Conservation (phyloP, 1,284 basidiomycete species). For the Athelia psychrophila region DNA sequence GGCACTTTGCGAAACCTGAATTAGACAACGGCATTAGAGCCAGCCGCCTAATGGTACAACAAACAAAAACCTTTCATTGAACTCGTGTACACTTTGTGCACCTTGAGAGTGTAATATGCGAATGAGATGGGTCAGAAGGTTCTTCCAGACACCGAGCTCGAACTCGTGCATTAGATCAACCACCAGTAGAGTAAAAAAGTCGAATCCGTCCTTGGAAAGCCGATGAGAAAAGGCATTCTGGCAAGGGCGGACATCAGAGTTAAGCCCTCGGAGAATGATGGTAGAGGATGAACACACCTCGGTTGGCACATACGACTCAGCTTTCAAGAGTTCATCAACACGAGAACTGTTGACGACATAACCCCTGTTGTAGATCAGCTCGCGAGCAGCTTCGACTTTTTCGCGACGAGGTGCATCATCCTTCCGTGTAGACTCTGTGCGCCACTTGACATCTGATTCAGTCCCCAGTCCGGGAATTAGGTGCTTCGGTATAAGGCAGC, state of each 20-base stretch:
- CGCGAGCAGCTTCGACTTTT: constrained; percentile 15
- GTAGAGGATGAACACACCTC: constrained; percentile 9
- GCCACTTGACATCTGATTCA: constrained; percentile 7
- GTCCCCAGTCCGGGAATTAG: constrained; percentile 16
- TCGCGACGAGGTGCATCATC: neutral
- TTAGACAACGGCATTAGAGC: constrained; percentile 5
- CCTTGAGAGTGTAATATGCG: constrained; percentile 16
- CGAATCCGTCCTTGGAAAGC: constrained; percentile 9
- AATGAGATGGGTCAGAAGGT: constrained; percentile 19
- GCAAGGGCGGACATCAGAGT: neutral
- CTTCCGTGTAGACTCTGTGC: neutral
- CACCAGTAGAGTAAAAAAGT: constrained; percentile 16
- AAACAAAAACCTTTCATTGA: constrained; percentile 17
- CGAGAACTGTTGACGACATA: constrained; percentile 15
- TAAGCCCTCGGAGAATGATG: neutral
- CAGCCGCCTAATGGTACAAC: neutral
- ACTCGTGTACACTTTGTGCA: constrained; percentile 3
- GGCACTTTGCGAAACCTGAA: constrained; percentile 18
- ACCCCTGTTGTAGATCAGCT: constrained; percentile 23
- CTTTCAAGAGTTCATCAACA: constrained; percentile 20
- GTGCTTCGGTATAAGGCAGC: constrained; percentile 20
- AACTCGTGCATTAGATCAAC: constrained; percentile 25
- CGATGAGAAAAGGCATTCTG: constrained; percentile 33
- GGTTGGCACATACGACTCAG: constrained; percentile 24
- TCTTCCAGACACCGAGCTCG: constrained; percentile 26